Conservation (phyloP, 1,284 basidiomycete genomes). For the Sanguinoderma infundibulare region DNA sequence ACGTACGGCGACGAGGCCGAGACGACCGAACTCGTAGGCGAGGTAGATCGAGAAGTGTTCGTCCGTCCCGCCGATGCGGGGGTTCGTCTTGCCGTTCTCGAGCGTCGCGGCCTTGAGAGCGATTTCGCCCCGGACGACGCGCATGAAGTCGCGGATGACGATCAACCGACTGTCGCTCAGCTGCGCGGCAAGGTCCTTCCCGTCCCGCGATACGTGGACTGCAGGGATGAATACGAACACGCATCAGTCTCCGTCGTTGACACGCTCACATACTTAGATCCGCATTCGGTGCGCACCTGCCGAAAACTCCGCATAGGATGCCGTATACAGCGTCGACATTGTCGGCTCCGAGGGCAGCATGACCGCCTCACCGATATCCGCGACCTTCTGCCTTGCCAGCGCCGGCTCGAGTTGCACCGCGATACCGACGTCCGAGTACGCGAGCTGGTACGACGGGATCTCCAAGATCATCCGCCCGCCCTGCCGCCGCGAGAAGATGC, state of each 20-base stretch:
- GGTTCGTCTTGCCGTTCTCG: constrained; percentile 44
- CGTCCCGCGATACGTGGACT: constrained; percentile 67
- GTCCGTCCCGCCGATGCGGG: constrained; percentile 8
- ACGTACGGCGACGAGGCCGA: constrained; percentile 56
- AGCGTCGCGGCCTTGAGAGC: constrained; percentile 43
- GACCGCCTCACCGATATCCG: constrained; percentile 8
- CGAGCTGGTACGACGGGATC: constrained; percentile 39
- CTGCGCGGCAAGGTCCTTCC: constrained; percentile 56
- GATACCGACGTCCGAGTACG: constrained; percentile 28
- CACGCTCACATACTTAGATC: no score
- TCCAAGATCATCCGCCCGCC: constrained; percentile 46
- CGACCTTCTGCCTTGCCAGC: constrained; percentile 9
- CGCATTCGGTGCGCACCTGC: constrained; percentile 16
- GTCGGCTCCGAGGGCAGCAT: constrained; percentile 12
- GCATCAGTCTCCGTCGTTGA: not conserved
- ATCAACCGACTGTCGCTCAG: constrained; percentile 48
- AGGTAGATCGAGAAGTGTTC: constrained; percentile 49
- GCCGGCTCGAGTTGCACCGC: constrained; percentile 17
- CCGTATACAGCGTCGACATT: constrained; percentile 15
- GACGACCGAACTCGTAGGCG: constrained; percentile 53
- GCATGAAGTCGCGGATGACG: constrained; percentile 58
- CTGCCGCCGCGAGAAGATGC: constrained; percentile 56
- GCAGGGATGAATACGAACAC: not conserved
- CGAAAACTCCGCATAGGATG: constrained; percentile 22
- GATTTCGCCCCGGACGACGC: constrained; percentile 39